These are phyloP conservation scores for Clonostachys chloroleuca DNA, from an alignment of 2,329 filamentous ascomycete species.

Conservation along the genomic window DNA sequence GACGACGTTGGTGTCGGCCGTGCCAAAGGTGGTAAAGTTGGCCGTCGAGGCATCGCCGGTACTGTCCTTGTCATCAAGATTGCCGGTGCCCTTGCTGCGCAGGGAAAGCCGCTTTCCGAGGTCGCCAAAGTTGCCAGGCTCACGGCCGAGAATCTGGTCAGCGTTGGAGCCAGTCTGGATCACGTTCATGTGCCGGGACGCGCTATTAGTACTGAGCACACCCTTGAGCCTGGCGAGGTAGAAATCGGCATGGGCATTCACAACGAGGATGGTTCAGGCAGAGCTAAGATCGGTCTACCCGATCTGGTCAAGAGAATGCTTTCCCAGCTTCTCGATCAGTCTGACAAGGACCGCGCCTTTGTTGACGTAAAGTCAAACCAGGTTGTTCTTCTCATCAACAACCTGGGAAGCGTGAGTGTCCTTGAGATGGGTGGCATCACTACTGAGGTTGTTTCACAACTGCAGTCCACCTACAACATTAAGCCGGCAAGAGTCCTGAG, in stretches of 20 bases:
- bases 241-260: conserved; percentile 76
- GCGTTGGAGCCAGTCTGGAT: conserved; percentile 80
- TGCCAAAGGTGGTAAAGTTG: conserved; percentile 84
- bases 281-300: conserved; percentile 45
- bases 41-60: conserved; percentile 83
- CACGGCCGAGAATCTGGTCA: conserved; percentile 72
- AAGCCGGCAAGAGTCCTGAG: conserved; percentile 61
- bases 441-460: conserved; percentile 61
- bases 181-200: conserved; percentile 91
- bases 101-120: conserved; percentile 62
- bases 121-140: conserved; percentile 69
- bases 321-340: conserved; percentile 59
- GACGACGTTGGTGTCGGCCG: conserved; percentile 90
- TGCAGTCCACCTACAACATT: conserved; percentile 52
- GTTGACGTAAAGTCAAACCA: conserved; percentile 46
- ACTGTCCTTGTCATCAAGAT: conserved; percentile 92
- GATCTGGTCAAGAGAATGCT: conserved; percentile 62
- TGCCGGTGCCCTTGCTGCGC: conserved; percentile 74
- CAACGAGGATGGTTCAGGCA: conserved; percentile 58
- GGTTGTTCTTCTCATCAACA: conserved; percentile 68
- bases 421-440: conserved; percentile 71
- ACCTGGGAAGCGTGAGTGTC: conserved; percentile 68
- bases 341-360: conserved; percentile 66
- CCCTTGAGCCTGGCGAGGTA: conserved; percentile 49
- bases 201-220: conserved; percentile 42